These are phyloP conservation scores for Myriosclerotinia curreyana DNA, from an alignment of 2,329 filamentous ascomycete species.

Conservation along the genomic window DNA sequence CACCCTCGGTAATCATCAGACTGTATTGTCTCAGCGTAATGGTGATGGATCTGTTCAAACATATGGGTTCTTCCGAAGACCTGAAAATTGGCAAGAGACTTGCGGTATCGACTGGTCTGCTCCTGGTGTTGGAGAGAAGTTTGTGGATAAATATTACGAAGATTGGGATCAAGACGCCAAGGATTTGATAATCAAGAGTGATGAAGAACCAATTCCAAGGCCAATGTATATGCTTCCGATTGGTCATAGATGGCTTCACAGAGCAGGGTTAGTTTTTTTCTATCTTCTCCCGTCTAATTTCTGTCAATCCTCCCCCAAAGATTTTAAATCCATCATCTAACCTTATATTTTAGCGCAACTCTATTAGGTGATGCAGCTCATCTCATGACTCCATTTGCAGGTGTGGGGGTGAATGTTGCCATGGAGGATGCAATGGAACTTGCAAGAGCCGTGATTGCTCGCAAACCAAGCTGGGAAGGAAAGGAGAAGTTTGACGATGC, in stretches of 20 bases:
- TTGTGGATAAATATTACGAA: constrained; percentile 16
- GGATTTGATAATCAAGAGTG: constrained; percentile 22
- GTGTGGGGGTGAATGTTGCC: constrained; percentile 48
- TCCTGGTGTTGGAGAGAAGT: constrained; percentile 8
- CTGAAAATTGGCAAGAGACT: constrained; percentile 13
- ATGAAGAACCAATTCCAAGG: constrained; percentile 22
- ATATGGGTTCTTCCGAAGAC: constrained; percentile 16
- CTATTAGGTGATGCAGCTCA: constrained; percentile 51
- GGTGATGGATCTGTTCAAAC: constrained; percentile 18
- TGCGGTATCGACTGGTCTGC: constrained; percentile 16
- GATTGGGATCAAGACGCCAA: constrained; percentile 15
- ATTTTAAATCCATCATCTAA: constrained; percentile 36
- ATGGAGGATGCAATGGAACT: constrained; percentile 47
- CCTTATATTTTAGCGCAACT: constrained; percentile 42
- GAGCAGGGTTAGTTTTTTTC: constrained; percentile 24
- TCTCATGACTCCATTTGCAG: constrained; percentile 44
- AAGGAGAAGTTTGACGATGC: constrained; percentile 21
- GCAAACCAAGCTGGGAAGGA: constrained; percentile 38
- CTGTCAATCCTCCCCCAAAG: not conserved
- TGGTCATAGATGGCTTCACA: constrained; percentile 24
- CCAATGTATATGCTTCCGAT: constrained; percentile 25
- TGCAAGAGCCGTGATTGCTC: constrained; percentile 33
- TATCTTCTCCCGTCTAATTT: constrained; percentile 14
- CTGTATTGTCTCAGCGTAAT: constrained; percentile 14
- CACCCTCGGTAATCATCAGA: constrained; percentile 15